phyloP scores from a whole-genome alignment of 495 filamentous ascomycete species.

The Aeminium ludgeri region DNA sequence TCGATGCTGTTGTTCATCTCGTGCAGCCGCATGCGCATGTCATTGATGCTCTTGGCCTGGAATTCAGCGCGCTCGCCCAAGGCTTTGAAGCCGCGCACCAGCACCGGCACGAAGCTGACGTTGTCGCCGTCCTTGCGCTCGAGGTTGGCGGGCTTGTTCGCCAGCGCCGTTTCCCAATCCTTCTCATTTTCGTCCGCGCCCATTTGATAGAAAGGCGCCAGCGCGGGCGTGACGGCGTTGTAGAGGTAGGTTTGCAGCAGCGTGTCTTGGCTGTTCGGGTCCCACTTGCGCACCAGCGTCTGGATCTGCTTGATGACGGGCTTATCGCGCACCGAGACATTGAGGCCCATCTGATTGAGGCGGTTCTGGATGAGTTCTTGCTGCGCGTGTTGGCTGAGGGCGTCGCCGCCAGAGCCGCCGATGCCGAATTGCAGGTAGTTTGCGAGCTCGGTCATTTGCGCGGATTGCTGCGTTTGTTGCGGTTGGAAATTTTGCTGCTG shows the following conservation, averaged over 20 bases:
- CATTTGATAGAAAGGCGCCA: constrained; percentile 68
- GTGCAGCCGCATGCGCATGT: constrained; percentile 67
- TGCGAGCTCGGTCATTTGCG: neutral
- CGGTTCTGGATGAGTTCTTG: constrained; percentile 9
- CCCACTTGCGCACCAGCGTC: constrained; percentile 69
- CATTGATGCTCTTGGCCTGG: constrained; percentile 54
- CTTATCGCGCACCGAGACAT: too few relatives aligned
- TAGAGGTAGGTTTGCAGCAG: constrained; percentile 87
- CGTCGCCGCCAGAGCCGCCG: too few relatives aligned
- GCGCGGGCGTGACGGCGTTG: constrained; percentile 66
- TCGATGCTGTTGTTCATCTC: constrained; percentile 74
- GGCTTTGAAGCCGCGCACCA: constrained; percentile 49
- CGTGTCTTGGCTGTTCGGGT: constrained; percentile 49
- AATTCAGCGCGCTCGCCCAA: constrained; percentile 60
- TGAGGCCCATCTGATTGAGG: constrained; percentile 3
- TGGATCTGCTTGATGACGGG: constrained; percentile 72
- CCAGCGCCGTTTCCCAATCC: constrained; percentile 87
- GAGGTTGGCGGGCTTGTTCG: constrained; percentile 66
- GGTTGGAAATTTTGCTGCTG: constrained; percentile 22
- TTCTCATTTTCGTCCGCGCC: constrained; percentile 56
- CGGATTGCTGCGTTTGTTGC: constrained; percentile 24
- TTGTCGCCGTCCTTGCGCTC: constrained; percentile 41
- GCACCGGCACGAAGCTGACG: constrained; percentile 40
- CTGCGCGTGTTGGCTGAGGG: constrained; percentile 5
- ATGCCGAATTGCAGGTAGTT: constrained; percentile 1